phyloP scores from a whole-genome alignment of 176 grass and related monocot species.

The Oryza brachyantha region DNA sequence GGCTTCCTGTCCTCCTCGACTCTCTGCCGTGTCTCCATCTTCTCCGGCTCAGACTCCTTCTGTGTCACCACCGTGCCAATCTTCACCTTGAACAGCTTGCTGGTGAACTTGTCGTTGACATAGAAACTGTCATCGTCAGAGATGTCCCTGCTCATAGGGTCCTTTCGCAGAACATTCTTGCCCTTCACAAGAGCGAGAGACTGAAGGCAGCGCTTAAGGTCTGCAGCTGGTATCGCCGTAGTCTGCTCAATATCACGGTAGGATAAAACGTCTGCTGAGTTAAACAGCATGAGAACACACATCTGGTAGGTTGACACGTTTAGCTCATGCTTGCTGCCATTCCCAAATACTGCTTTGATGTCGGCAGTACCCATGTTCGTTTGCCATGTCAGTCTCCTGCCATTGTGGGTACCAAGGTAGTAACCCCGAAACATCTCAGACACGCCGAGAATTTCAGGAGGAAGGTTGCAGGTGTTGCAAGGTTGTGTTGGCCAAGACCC shows the following conservation, averaged over 20 bases:
- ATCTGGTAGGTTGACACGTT: background rate
- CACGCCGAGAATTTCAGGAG: background rate
- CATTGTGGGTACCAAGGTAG: background rate
- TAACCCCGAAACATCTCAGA: background rate
- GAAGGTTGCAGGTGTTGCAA: background rate
- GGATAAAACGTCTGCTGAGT: background rate
- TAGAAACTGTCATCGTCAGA: background rate
- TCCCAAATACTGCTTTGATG: background rate
- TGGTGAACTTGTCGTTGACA: background rate
- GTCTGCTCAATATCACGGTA: background rate
- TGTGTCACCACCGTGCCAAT: background rate
- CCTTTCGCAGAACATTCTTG: background rate
- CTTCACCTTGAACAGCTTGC: background rate
- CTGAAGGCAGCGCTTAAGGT: background rate
- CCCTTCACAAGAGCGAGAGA: background rate
- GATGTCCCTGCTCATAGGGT: background rate
- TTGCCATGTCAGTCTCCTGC: background rate
- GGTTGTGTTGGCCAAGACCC: background rate
- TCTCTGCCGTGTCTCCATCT: background rate
- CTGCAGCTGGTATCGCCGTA: background rate
- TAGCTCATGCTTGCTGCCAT: background rate
- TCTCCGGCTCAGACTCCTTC: background rate
- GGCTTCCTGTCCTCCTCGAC: background rate
- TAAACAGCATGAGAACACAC: background rate
- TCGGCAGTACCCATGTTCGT: background rate